phyloP scores from a whole-genome alignment of 768 basidiomycete species.

The Coprinopsis cinerea region DNA sequence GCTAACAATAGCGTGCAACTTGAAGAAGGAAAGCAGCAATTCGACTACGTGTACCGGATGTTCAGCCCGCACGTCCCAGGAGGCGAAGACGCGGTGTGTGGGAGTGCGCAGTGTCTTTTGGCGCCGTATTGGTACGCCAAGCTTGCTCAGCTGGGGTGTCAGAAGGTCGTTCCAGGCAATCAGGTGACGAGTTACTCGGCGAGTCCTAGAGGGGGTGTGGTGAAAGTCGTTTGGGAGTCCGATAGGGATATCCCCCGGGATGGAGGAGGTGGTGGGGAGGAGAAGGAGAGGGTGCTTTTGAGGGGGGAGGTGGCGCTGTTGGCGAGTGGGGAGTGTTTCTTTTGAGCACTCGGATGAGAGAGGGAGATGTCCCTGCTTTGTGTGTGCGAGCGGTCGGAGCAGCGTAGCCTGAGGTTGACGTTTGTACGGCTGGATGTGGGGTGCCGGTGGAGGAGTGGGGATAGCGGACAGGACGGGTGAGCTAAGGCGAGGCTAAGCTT shows the following conservation, averaged over 20 bases:
- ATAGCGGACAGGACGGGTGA: no score
- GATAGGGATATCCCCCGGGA: background rate
- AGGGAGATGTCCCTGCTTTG: no score
- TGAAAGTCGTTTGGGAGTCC: background rate
- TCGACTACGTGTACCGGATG: conserved; percentile 1
- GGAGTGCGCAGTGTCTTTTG: background rate
- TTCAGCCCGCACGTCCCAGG: conserved; percentile 4
- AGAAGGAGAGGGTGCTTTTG: no score
- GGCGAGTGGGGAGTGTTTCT: background rate
- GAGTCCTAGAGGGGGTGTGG: background rate
- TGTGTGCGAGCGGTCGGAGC: no score
- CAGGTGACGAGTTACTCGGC: no score
- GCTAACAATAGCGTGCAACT: no score
- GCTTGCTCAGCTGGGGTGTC: background rate
- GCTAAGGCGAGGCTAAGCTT: no score
- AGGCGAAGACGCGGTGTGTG: conserved; percentile 2
- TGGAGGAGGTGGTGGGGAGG: background rate
- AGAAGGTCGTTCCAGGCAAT: background rate
- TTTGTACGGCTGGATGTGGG: no score
- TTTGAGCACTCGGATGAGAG: no score
- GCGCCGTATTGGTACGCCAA: conserved; percentile 1
- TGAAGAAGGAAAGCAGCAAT: no score
- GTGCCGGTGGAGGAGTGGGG: no score
- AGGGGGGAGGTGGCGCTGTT: background rate
- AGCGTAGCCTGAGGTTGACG: no score